phyloP scores from a whole-genome alignment of 768 basidiomycete genomes.

The Russula emetica region DNA sequence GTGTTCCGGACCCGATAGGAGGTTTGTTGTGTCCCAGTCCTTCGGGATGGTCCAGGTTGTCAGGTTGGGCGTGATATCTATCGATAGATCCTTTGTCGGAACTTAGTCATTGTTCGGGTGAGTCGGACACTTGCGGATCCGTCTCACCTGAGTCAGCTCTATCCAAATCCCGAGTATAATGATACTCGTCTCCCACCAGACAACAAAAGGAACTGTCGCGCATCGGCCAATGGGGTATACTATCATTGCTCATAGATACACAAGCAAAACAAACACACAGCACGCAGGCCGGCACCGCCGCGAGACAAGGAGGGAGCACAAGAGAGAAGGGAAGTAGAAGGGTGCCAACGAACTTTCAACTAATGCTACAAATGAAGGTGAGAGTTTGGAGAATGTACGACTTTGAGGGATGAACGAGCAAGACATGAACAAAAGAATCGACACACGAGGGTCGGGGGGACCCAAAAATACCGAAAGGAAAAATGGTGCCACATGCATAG shows the following conservation, averaged over 20 bases:
- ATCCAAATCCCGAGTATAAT: too few species aligned
- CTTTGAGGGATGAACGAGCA: background rate
- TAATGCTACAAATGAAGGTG: conserved; percentile 27
- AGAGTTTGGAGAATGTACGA: background rate
- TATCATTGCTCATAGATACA: conserved; percentile 13
- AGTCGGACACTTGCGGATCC: background rate
- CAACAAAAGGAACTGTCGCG: too few species aligned
- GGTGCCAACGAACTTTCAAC: conserved; percentile 20
- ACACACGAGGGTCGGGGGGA: background rate
- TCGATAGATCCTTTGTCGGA: background rate
- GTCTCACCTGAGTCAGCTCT: too few species aligned
- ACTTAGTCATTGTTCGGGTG: background rate
- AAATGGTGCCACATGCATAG: conserved; percentile 7
- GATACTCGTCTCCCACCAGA: too few species aligned
- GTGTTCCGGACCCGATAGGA: conserved; percentile 18
- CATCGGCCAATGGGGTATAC: conserved; percentile 11
- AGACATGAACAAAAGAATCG: conserved; percentile 12
- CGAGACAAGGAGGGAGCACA: background rate
- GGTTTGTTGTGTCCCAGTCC: background rate
- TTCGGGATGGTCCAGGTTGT: too few species aligned
- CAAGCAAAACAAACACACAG: conserved; percentile 6
- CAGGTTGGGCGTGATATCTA: background rate
- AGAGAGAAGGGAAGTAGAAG: background rate
- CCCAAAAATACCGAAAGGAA: background rate
- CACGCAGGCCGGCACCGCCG: conserved; percentile 12